Percentiles rank a stretch among this genome's conserved stretches.
Conservation (phyloP, 441 rosid genomes). For the Populus hybrid region DNA sequence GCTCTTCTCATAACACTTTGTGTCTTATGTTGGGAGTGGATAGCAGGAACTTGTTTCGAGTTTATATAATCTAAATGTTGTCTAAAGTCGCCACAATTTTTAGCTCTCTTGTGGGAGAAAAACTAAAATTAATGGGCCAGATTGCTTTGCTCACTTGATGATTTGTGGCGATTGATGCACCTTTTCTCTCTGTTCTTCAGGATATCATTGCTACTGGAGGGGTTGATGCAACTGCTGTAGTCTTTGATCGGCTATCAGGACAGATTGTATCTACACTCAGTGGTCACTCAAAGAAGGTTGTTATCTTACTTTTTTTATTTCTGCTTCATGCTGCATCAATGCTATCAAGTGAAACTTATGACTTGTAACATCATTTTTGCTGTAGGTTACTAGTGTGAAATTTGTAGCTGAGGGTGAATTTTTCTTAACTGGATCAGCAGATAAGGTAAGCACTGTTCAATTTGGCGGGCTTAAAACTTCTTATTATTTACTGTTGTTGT, state of each 20-base stretch:
- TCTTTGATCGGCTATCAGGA: slow-evolving; percentile 89
- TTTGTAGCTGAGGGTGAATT: slow-evolving; percentile 69
- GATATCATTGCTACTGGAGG: slow-evolving; percentile 97
- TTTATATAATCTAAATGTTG: neutral
- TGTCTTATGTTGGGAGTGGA: neutral
- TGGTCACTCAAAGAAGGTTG: slow-evolving; percentile 98
- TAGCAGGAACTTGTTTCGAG: neutral
- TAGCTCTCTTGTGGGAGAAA: neutral
- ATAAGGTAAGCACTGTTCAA: slow-evolving; percentile 52
- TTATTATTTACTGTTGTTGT: neutral
- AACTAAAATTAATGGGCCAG: neutral
- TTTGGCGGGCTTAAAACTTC: neutral
- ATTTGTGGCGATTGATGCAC: neutral
- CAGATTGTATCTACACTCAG: slow-evolving; percentile 80
- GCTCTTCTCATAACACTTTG: neutral
- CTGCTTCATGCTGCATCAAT: neutral
- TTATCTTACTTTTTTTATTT: neutral
- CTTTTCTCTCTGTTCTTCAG: slow-evolving; percentile 35
- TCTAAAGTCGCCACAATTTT: neutral
- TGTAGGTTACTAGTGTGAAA: slow-evolving; percentile 84
- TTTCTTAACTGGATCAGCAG: slow-evolving; percentile 80
- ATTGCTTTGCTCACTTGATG: neutral
- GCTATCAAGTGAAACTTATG: slow-evolving; percentile 14
- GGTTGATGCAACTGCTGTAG: slow-evolving; percentile 74
- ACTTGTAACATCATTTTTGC: slow-evolving; percentile 17